phyloP scores from a whole-genome alignment of 1,139 yeast species.

The Debaryomyces sp. region DNA sequence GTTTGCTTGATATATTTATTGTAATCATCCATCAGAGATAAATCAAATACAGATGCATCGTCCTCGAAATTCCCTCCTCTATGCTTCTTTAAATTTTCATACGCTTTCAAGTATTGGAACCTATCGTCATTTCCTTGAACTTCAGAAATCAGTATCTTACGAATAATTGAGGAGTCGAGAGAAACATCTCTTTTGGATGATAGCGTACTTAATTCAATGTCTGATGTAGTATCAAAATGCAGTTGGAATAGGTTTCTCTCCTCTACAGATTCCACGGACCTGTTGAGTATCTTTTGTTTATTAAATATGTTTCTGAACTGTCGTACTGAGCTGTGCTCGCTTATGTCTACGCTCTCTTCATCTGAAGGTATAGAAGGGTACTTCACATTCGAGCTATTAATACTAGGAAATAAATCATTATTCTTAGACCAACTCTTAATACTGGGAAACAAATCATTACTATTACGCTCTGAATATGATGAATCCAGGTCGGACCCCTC shows the following conservation, averaged over 20 bases:
- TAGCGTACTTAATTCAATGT: slow-evolving; percentile 6
- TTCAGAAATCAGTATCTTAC: slow-evolving; percentile 17
- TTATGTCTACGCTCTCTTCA: slow-evolving; percentile 6
- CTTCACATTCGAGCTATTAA: not conserved
- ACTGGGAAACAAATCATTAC: slow-evolving; percentile 15
- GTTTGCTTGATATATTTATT: slow-evolving; percentile 38
- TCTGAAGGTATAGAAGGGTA: slow-evolving; percentile 2
- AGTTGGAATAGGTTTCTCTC: slow-evolving; percentile 14
- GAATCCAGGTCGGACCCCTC: slow-evolving; percentile 9
- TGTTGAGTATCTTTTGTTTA: slow-evolving; percentile 13
- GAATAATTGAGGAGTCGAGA: slow-evolving; percentile 30
- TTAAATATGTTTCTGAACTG: slow-evolving; percentile 16
- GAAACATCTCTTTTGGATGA: slow-evolving; percentile 13
- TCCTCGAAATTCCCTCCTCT: slow-evolving; percentile 16
- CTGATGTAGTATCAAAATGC: slow-evolving; percentile 19
- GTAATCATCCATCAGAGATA: slow-evolving; percentile 43
- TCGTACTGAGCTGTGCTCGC: slow-evolving; percentile 16
- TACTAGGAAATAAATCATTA: slow-evolving; percentile 13
- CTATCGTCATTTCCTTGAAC: slow-evolving; percentile 22
- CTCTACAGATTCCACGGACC: not conserved
- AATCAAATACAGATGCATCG: slow-evolving; percentile 33
- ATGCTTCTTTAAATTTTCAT: slow-evolving; percentile 23
- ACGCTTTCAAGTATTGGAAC: slow-evolving; percentile 32
- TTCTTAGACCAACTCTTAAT: not conserved
- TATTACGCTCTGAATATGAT: not conserved